Base-by-base conservation (phyloP, 805 yeast species). In the Lipomyces sp. region DNA sequence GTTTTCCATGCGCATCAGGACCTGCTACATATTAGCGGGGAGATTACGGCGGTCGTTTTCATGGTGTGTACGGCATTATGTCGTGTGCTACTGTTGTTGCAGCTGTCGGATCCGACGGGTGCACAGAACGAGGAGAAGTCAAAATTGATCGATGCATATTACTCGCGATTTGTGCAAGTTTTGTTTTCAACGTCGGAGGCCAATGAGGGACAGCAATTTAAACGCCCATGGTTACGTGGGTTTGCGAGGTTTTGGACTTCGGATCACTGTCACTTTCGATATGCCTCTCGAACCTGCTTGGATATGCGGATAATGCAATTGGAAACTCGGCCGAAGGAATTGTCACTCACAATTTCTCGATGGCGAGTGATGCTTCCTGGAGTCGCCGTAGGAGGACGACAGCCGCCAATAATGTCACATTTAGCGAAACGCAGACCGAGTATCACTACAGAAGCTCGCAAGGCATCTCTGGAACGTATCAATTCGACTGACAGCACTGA, bases 211-310 rank as follows among this genome's bases (percentile, higher is more conserved):
- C 42, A n/a, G 34, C 53, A 29, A 5, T 63, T 60, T 35, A 66
- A 66, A 39, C 61, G 61, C 1, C 71, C 71, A 18, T 68, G 71
- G 71, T 34, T 68, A 10, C 71, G 71, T 18, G 71, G 67, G 18
- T 68, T 68, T 48, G 71, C 71, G 2, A 15, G 71, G 55, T 68
- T 66, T 42, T 68, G 71, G 71, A 57, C 55, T 2, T 50, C 61
- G 7, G 66, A 59, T 24, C 30, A 65, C n/a, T 15, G 3, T 7
- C 60, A 58, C 29, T 53, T 68, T 7, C 50, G 67, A 35, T 45
- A 8, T 11, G 63, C 66, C 1, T 61, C 69, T 10, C 59, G 71
- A n/a, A 54, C 56, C 5, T 68, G 71, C 39, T 61, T 68, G 8
- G 8, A 11, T 7, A 63, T 62, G 8, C 54, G 71, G 10, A 53